Base-by-base conservation (phyloP, 352 stramenopile genomes). In the Phytophthora macrochlamydospora region DNA sequence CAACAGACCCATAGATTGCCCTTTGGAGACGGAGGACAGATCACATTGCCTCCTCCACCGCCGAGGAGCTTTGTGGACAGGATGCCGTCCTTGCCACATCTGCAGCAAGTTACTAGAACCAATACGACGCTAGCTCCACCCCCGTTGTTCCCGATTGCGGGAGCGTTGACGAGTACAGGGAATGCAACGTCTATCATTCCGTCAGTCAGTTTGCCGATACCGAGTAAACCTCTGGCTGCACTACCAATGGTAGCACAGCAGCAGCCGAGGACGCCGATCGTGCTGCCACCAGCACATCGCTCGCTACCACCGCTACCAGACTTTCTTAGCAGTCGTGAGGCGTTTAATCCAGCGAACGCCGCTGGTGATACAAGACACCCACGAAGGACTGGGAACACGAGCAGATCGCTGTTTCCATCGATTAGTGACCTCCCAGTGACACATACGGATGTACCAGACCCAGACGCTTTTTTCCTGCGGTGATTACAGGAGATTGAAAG, bases 271-370 rank as follows among this genome's bases (percentile, higher is more conserved):
- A 84, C 79, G 18, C 82, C 81, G 2, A 81, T 92, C 24, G 83
- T 83, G 49, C 59, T 85, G 6, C 76, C 79, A 42, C 79, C 79
- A 55, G 74, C 71, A 30, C 71, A 82, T 55, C 83, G 81, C 2
- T 82, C 81, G 7, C 75, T 89, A 12, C 81, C 81, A 0, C 78
- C 76, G 8, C 64, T 91, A 3, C 84, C 82, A 0, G 81, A 90
- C n/a, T 89, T 91, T 38, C 69, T 92, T 9, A 87, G 79, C 12
- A 85, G 61, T 32, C 74, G 82, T 40, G 83, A 93, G 53, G 73
- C 79, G 1, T 92, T 93, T 40, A 73, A 87, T 32, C 70, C 80
- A 12, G 54, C 54, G 2, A 78, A 53, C 29, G 70, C 78, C 0
- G 72, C 63, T 30, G 58, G 37, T 40, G 56, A 52, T 33, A 63